Percentiles rank a stretch among this genome's conserved stretches.
Evolutionary conservation across 805 yeast species (phyloP).

Genomic region (Starmerella potacharoeniae): DNA sequence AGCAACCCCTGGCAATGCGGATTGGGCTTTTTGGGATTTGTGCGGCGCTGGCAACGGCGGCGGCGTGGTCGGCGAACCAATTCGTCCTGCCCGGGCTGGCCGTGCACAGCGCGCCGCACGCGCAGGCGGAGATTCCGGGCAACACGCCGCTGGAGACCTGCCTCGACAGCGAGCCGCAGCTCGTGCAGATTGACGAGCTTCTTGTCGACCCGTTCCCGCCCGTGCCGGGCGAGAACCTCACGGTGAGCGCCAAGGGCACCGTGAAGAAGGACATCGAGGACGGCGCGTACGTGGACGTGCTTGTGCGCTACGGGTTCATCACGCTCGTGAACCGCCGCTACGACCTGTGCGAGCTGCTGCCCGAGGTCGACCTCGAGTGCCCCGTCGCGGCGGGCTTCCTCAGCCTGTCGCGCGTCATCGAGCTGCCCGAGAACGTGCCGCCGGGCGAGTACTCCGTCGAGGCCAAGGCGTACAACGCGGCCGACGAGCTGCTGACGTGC

Average conservation of each 20-base stretch:
- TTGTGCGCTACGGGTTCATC: conserved; percentile 85
- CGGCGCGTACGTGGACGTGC: conserved; percentile 92
- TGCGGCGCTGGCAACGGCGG: background rate
- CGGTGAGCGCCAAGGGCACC: conserved; percentile 63
- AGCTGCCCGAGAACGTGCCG: conserved; percentile 84
- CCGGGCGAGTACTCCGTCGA: conserved; percentile 82
- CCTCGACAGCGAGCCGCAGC: conserved; percentile 52
- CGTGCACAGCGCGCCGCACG: background rate
- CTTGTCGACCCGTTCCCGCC: conserved; percentile 81
- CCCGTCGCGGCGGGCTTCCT: conserved; percentile 67
- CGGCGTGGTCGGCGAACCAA: background rate
- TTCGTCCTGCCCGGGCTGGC: background rate
- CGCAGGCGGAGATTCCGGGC: conserved; percentile 51
- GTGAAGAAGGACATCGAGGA: conserved; percentile 48
- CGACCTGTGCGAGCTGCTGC: conserved; percentile 81
- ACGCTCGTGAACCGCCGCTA: conserved; percentile 78
- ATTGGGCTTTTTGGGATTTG: background rate
- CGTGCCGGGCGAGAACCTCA: conserved; percentile 66
- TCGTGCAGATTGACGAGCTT: conserved; percentile 50
- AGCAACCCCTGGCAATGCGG: background rate
- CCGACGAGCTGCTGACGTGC: conserved; percentile 75
- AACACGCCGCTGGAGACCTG: conserved; percentile 76
- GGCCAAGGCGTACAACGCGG: conserved; percentile 82
- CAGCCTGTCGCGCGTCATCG: conserved; percentile 56
- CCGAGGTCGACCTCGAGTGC: conserved; percentile 73